A percentile compares a stretch with the other conserved stretches of the same genome.
Conservation (phyloP, 306 rosid species). For the Purshia tridentata region DNA sequence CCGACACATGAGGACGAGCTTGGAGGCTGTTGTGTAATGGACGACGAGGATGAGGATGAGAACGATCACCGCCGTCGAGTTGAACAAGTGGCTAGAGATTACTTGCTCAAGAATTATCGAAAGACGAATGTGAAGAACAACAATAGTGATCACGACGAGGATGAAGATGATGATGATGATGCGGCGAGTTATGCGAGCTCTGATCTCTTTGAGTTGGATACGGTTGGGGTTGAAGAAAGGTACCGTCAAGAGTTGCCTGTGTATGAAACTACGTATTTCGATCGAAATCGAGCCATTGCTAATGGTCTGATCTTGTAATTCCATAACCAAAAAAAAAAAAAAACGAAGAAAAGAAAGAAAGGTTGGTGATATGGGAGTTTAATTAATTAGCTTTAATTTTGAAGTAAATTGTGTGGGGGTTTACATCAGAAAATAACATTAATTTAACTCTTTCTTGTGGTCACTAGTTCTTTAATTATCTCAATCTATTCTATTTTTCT, state of each 20-base stretch:
- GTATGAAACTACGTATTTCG: slow-evolving; percentile 87
- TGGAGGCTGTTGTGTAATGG: slow-evolving; percentile 43
- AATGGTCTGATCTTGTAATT: slow-evolving; percentile 78
- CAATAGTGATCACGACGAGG: slow-evolving; percentile 15
- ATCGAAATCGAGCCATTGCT: slow-evolving; percentile 77
- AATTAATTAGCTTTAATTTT: slow-evolving; percentile 21
- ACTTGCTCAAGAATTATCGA: slow-evolving; percentile 53
- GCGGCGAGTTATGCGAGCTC: slow-evolving; percentile 79
- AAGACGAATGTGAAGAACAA: slow-evolving; percentile 25
- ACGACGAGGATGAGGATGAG: slow-evolving; percentile 42
- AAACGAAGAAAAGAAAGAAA: background rate
- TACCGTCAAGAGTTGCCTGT: slow-evolving; percentile 89
- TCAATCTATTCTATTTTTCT: background rate
- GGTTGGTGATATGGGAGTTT: slow-evolving; percentile 18
- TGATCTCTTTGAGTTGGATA: slow-evolving; percentile 95
- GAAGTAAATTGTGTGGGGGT: slow-evolving; percentile 59
- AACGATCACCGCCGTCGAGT: slow-evolving; percentile 37
- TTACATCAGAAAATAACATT: slow-evolving; percentile 52
- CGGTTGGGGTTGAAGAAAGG: slow-evolving; percentile 81
- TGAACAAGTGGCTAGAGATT: slow-evolving; percentile 58
- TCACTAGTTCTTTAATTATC: slow-evolving; percentile 1
- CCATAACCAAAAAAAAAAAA: background rate
- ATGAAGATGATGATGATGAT: slow-evolving; percentile 51
- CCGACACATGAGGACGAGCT: slow-evolving; percentile 24
- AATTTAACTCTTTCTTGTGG: slow-evolving; percentile 25